phyloP scores from a whole-genome alignment of 2,329 filamentous ascomycete genomes.

The Trichoderma lentiforme region DNA sequence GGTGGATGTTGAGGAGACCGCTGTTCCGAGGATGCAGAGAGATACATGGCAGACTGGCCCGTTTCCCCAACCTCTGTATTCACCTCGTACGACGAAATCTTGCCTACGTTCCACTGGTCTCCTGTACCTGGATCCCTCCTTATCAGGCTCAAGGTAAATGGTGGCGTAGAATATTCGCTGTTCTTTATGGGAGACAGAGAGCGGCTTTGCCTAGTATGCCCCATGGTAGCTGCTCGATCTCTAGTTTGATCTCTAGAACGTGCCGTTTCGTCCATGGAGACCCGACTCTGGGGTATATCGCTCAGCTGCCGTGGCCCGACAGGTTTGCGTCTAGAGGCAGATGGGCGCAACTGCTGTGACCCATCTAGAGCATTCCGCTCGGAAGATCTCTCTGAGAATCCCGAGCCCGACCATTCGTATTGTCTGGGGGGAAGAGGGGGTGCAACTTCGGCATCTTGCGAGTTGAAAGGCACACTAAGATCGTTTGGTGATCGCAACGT shows the following conservation, averaged over 20 bases:
- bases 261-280: background rate
- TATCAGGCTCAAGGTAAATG: slow-evolving; percentile 62
- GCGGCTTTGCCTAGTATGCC: slow-evolving; percentile 20
- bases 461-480: slow-evolving; percentile 25
- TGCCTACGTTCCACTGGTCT: slow-evolving; percentile 73
- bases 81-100: slow-evolving; percentile 54
- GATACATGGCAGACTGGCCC: slow-evolving; percentile 25
- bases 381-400: slow-evolving; percentile 9
- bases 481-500: background rate
- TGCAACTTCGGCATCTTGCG: slow-evolving; percentile 18
- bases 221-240: slow-evolving; percentile 5
- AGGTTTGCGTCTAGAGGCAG: slow-evolving; percentile 28
- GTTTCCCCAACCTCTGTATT: slow-evolving; percentile 31
- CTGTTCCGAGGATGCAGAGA: slow-evolving; percentile 19
- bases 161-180: slow-evolving; percentile 27
- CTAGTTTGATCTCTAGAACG: background rate
- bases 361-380: slow-evolving; percentile 15
- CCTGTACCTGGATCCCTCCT: slow-evolving; percentile 68
- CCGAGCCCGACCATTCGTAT: slow-evolving; percentile 16
- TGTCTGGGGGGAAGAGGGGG: slow-evolving; percentile 19
- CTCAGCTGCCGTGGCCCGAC: slow-evolving; percentile 26
- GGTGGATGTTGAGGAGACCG: slow-evolving; percentile 32
- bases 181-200: slow-evolving; percentile 40
- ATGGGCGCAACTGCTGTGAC: slow-evolving; percentile 19
- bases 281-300: background rate